These are phyloP conservation scores for Phaeotremella fagi DNA, from an alignment of 768 basidiomycete species.

Conservation along the genomic window DNA sequence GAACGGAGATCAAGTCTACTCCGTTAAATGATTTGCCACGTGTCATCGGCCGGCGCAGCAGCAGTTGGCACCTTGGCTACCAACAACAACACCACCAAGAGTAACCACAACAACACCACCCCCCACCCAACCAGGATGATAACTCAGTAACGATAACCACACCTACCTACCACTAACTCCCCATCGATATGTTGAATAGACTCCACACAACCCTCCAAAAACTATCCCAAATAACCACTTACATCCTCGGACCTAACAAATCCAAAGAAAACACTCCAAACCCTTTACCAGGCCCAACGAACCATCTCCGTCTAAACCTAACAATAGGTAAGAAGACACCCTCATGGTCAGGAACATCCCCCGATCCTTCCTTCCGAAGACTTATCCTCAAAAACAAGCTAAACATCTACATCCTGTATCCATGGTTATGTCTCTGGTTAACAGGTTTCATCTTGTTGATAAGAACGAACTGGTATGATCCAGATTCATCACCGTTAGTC, in stretches of 20 bases:
- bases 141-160: too few species aligned
- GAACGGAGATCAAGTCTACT: too few species aligned
- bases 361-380: background rate
- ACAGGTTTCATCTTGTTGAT: constrained; percentile 33
- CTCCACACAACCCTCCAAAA: too few species aligned
- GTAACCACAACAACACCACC: too few species aligned
- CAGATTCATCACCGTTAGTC: constrained; percentile 14
- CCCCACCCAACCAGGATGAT: too few species aligned
- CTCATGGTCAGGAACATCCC: background rate
- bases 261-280: background rate
- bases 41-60: too few species aligned
- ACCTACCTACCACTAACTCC: too few species aligned
- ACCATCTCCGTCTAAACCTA: background rate
- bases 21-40: too few species aligned
- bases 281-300: background rate
- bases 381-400: constrained; percentile 9
- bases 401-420: constrained; percentile 4
- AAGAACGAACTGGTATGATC: constrained; percentile 31
- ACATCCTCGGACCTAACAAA: background rate
- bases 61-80: too few species aligned
- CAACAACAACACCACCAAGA: too few species aligned
- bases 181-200: too few species aligned
- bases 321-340: background rate
- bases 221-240: background rate
- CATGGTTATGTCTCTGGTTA: constrained; percentile 24